Percentiles rank a stretch among this genome's conserved stretches.
phyloP scores from a whole-genome alignment of 352 stramenopile species.

The Saprolegnia parasitica region DNA sequence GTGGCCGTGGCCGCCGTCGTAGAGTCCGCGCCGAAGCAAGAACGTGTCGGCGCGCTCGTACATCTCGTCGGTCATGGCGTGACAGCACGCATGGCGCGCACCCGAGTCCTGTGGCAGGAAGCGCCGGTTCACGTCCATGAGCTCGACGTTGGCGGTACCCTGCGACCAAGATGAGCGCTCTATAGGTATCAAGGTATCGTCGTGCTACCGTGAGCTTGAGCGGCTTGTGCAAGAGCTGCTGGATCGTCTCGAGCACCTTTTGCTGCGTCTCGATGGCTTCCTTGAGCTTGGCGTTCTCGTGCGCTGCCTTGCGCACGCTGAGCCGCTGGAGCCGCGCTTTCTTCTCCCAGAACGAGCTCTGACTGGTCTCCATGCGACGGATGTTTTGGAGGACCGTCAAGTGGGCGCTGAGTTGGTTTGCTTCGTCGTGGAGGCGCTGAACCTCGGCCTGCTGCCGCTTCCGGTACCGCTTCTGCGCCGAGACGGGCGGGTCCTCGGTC shows the following conservation, averaged over 20 bases:
- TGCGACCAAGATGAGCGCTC: too few relatives aligned
- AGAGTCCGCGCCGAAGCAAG: not conserved
- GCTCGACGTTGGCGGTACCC: too few relatives aligned
- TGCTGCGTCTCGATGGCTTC: not conserved
- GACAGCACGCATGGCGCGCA: not conserved
- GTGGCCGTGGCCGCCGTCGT: not conserved
- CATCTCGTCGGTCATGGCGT: not conserved
- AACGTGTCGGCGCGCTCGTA: slow-evolving; percentile 10
- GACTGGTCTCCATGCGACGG: not conserved
- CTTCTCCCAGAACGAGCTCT: slow-evolving; percentile 12
- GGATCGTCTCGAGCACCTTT: not conserved
- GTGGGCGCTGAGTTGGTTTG: not conserved
- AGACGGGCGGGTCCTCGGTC: not conserved
- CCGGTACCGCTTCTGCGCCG: slow-evolving; percentile 7
- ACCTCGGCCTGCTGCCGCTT: not conserved
- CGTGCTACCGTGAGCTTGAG: not conserved
- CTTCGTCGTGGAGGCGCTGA: not conserved
- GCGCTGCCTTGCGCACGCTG: not conserved
- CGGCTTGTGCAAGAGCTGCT: not conserved
- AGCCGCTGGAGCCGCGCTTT: not conserved
- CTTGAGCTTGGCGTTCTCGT: not conserved
- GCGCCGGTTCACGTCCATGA: not conserved
- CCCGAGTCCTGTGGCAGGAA: not conserved
- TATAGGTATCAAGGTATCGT: too few relatives aligned
- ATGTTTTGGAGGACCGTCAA: slow-evolving; percentile 1